These are phyloP conservation scores for Reutealis trisperma DNA, from an alignment of 345 rosid species.

Conservation along the genomic window DNA sequence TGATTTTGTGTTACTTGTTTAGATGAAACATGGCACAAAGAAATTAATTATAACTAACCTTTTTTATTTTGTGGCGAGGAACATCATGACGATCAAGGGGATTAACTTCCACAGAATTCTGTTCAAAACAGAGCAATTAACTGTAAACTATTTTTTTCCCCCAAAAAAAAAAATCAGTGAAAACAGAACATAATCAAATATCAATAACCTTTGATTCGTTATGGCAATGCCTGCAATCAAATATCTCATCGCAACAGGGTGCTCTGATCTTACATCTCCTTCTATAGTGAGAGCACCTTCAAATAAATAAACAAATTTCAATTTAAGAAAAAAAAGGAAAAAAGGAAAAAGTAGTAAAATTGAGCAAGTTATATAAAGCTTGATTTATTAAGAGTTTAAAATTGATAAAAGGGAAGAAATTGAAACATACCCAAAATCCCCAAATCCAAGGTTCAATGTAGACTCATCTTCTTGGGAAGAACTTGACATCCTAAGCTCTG, in stretches of 20 bases:
- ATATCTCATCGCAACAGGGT: conserved; percentile 81
- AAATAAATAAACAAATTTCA: not conserved
- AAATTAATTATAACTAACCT: conserved; percentile 29
- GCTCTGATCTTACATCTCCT: conserved; percentile 85
- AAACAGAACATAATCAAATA: no score
- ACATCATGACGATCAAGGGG: conserved; percentile 46
- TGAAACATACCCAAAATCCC: conserved; percentile 33
- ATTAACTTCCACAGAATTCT: conserved; percentile 43
- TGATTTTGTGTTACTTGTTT: no score
- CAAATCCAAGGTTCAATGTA: conserved; percentile 17
- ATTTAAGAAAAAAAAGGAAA: not conserved
- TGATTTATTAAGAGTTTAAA: not conserved
- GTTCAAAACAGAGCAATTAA: not conserved
- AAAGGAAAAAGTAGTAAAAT: no score
- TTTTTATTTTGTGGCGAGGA: conserved; percentile 49
- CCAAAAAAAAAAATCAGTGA: not conserved
- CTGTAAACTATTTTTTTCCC: not conserved
- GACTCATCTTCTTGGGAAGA: conserved; percentile 3
- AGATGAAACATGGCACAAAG: not conserved
- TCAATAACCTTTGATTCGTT: conserved; percentile 69
- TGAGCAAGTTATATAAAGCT: not conserved
- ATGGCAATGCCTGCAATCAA: conserved; percentile 91
- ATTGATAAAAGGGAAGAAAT: not conserved
- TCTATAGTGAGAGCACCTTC: conserved; percentile 78
- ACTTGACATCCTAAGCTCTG: conserved; percentile 7